These are phyloP conservation scores for Cardiospermum halicacabum DNA, from an alignment of 345 rosid genomes.

Conservation along the genomic window DNA sequence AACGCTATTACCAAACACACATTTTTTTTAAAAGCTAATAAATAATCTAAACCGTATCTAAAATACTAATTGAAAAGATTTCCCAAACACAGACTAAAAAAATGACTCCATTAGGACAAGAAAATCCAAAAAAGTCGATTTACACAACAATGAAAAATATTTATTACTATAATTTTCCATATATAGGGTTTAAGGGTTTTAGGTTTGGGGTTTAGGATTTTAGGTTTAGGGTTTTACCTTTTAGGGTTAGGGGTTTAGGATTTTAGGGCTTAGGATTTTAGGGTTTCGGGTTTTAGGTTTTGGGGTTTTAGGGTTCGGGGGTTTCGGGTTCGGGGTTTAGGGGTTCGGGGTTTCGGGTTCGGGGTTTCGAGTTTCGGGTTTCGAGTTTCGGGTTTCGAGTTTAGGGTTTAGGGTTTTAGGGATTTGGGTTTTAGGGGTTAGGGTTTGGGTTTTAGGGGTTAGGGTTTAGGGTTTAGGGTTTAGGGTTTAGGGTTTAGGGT, in stretches of 20 bases:
- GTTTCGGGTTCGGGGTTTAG: not conserved
- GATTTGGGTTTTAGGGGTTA: not conserved
- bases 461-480: conserved; percentile 1
- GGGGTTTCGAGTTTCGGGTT: not conserved
- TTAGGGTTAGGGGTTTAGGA: not conserved
- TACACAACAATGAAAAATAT: too few relatives aligned
- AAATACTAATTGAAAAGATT: too few relatives aligned
- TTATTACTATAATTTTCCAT: too few relatives aligned
- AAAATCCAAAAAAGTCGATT: too few relatives aligned
- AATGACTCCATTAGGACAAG: too few relatives aligned
- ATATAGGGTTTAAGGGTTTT: conserved; percentile 10
- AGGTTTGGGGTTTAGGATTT: conserved; percentile 9
- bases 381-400: not conserved
- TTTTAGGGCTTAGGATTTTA: conserved; percentile 2
- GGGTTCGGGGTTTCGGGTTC: not conserved
- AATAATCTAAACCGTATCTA: too few relatives aligned
- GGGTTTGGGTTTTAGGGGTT: not conserved
- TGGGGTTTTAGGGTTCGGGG: conserved; percentile 7
- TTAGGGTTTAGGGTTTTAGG: not conserved
- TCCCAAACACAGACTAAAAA: too few relatives aligned
- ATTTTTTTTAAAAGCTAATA: too few relatives aligned
- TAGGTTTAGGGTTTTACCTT: not conserved
- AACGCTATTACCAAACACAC: too few relatives aligned
- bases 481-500: not conserved
- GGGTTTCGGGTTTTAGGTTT: conserved; percentile 1